Evolutionary conservation across 768 basidiomycete species (phyloP).

Genomic region (Lanmaoa rubissima): DNA sequence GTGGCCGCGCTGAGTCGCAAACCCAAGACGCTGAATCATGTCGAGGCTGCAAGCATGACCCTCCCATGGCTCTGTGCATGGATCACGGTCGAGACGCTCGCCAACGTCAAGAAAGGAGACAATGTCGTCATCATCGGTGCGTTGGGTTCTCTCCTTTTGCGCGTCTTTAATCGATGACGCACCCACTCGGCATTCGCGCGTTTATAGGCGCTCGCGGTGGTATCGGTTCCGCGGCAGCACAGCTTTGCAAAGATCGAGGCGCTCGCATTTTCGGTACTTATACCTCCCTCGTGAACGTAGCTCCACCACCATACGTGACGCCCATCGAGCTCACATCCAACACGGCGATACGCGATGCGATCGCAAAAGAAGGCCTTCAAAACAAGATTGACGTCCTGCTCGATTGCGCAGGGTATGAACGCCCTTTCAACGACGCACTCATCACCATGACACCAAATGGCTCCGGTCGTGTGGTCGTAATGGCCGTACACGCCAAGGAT

Average conservation of each 20-base stretch:
- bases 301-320: constrained; percentile 27
- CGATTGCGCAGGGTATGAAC: constrained; percentile 34
- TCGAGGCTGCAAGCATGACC: constrained; percentile 32
- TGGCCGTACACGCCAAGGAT: constrained; percentile 35
- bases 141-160: background rate
- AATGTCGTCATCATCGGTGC: constrained; percentile 34
- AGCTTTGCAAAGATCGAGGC: constrained; percentile 32
- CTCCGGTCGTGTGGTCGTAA: constrained; percentile 34
- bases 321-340: constrained; percentile 33
- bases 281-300: constrained; percentile 27
- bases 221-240: constrained; percentile 34
- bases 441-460: constrained; percentile 33
- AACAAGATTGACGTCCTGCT: constrained; percentile 35
- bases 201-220: constrained; percentile 34
- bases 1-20: constrained; percentile 31
- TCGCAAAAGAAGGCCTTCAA: constrained; percentile 24
- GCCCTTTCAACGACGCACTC: constrained; percentile 34
- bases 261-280: constrained; percentile 36
- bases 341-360: constrained; percentile 31
- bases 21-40: constrained; percentile 25
- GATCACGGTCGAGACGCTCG: constrained; percentile 37
- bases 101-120: constrained; percentile 31
- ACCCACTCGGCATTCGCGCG: too few species aligned
- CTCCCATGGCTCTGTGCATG: constrained; percentile 37
- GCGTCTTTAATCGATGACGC: background rate